Evolutionary conservation across 2,329 filamentous ascomycete genomes (phyloP).

Genomic region (Pseudomassariella vexata): DNA sequence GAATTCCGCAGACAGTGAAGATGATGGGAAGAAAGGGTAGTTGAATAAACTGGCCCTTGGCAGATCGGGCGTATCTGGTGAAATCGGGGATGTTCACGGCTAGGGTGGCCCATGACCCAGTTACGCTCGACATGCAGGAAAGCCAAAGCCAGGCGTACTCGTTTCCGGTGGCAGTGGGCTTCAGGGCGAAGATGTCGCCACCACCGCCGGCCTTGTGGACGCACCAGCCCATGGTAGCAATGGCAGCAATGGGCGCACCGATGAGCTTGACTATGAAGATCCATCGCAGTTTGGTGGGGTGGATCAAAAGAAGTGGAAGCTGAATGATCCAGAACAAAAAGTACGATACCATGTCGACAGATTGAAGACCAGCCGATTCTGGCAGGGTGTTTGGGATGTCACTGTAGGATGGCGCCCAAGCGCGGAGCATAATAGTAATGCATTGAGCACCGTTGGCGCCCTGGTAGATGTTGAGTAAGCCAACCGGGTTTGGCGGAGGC

Average conservation of each 20-base stretch:
- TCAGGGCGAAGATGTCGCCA: constrained; percentile 29
- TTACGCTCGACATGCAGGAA: constrained; percentile 39
- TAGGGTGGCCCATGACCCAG: constrained; percentile 34
- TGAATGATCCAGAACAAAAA: constrained; percentile 47
- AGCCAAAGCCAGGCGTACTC: constrained; percentile 48
- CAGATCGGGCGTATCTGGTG: constrained; percentile 31
- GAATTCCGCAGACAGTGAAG: constrained; percentile 40
- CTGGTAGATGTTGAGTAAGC: constrained; percentile 23
- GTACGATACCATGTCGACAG: constrained; percentile 41
- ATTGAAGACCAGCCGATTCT: constrained; percentile 44
- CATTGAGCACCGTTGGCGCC: constrained; percentile 54
- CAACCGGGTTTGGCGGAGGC: background rate
- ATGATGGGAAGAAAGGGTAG: constrained; percentile 40
- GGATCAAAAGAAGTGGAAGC: constrained; percentile 23
- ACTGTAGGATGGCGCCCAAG: constrained; percentile 50
- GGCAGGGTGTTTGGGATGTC: constrained; percentile 47
- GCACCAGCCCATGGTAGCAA: constrained; percentile 59
- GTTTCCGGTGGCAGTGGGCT: constrained; percentile 29
- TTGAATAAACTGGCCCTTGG: constrained; percentile 32
- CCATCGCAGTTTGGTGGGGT: constrained; percentile 29
- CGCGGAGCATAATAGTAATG: constrained; percentile 34
- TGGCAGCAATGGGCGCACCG: constrained; percentile 50
- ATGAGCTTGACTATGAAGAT: constrained; percentile 43
- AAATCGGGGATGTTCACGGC: constrained; percentile 51
- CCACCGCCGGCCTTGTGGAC: constrained; percentile 52